Evolutionary conservation across 176 grass and related monocot species (phyloP), one percentile per base, ranked within the genome.

Genomic region (Puccinellia tenuiflora): DNA sequence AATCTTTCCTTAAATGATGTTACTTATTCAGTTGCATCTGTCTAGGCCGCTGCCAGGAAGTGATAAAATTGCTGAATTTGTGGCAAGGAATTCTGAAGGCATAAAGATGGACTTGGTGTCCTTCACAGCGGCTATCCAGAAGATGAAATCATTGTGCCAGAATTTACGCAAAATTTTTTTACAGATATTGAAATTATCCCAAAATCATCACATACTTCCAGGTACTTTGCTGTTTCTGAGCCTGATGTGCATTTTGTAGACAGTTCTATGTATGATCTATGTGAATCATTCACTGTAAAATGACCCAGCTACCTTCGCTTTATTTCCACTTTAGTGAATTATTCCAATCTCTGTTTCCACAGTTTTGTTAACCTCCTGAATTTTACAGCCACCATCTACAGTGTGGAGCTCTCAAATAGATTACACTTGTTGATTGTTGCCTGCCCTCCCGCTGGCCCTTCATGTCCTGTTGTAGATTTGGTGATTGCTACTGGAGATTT

Each of bases 171-270:
- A 99, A 84, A 99, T n/a, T n/a, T 99, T 65, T 99, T 94, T 88
- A 99, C 89, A 9, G 96, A 99, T 81, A 99, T 99, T 67, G 93
- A 99, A 93, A 96, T 99, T 79, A n/a, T n/a, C n/a, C n/a, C 96
- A 99, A 78, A 94, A 99, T 87, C 91, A 96, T 6, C 96, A 99
- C 78, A 88, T 96, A 61, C 91, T 99, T 93, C 96, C 26, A 99
- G 96, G 96, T 99, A 74, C 1, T 30, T n/a, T n/a, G n/a, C n/a
- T n/a, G n/a, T n/a, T n/a, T n/a, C n/a, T n/a, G n/a, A 16, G 12
- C 20, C 69, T 48, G 25, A 28, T 48, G 25, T 73, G 43, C 25
- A 48, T 73, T 46, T 48, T 70, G 18, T 75, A 47, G 52, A 60
- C 42, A 45, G 40, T 54, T 53, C 11, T 7, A 2, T 72, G 22